Conservation (phyloP, 1,139 yeast genomes). For the Suhomyces chickasaworum region DNA sequence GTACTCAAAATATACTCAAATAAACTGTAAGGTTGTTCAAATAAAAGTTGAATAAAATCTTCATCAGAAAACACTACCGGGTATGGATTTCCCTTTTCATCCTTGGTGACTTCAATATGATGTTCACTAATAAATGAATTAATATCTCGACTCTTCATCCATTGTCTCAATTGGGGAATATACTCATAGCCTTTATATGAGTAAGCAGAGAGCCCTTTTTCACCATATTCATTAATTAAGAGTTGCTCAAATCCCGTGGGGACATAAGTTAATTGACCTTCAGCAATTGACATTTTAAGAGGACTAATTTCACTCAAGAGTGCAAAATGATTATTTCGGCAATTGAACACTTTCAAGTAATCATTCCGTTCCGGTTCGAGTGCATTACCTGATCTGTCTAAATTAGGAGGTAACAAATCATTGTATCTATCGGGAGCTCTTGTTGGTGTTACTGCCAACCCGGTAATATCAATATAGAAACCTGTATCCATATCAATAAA, state of each 20-base stretch:
- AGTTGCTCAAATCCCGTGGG: conserved; percentile 33
- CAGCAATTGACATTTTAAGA: conserved; percentile 31
- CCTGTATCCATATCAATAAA: conserved; percentile 26
- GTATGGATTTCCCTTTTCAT: conserved; percentile 13
- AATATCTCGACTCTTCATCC: conserved; percentile 29
- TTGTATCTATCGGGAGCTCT: conserved; percentile 18
- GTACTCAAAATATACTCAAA: conserved; percentile 34
- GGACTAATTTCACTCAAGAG: conserved; percentile 34
- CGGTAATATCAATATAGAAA: conserved; percentile 25
- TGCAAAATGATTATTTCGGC: conserved; percentile 24
- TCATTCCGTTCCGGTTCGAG: conserved; percentile 16
- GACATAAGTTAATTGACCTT: conserved; percentile 38
- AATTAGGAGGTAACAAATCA: conserved; percentile 5
- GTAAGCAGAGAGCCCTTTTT: conserved; percentile 19
- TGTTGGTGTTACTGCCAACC: conserved; percentile 19
- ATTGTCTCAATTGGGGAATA: conserved; percentile 29
- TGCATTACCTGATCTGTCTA: conserved; percentile 7
- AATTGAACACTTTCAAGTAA: conserved; percentile 18
- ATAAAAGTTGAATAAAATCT: conserved; percentile 32
- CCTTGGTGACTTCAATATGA: conserved; percentile 5
- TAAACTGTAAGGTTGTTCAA: conserved; percentile 23
- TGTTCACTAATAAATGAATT: conserved; percentile 20
- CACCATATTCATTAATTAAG: conserved; percentile 34
- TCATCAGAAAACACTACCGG: conserved; percentile 30
- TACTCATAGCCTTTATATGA: conserved; percentile 17